Percentiles rank a stretch among this genome's conserved stretches.
These are phyloP conservation scores for Marvania coccoides DNA, from an alignment of 139 green algal genomes.

Conservation along the genomic window DNA sequence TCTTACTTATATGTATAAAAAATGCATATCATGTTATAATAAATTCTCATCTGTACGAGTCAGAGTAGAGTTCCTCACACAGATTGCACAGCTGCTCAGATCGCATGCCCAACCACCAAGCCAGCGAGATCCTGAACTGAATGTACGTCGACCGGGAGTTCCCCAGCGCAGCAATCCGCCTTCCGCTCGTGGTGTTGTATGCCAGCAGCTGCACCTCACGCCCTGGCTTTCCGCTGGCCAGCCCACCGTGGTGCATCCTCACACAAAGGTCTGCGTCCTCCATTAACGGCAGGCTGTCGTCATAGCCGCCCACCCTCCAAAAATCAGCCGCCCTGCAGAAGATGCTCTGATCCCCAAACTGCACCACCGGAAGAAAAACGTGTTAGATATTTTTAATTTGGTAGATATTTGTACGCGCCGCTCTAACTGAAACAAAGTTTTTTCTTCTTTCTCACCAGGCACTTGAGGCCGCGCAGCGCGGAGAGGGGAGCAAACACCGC, in stretches of 20 bases:
- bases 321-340: slow-evolving; percentile 56
- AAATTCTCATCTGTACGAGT: slow-evolving; percentile 31
- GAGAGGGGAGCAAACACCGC: slow-evolving; percentile 43
- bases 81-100: slow-evolving; percentile 37
- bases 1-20: neutral
- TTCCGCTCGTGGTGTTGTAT: slow-evolving; percentile 42
- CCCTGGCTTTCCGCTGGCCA: neutral
- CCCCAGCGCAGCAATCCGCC: slow-evolving; percentile 53
- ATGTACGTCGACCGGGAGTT: slow-evolving; percentile 38
- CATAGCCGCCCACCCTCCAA: slow-evolving; percentile 39
- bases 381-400: too few species aligned
- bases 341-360: slow-evolving; percentile 71
- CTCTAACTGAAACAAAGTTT: too few species aligned
- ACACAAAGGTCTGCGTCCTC: slow-evolving; percentile 74
- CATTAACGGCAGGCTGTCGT: slow-evolving; percentile 59
- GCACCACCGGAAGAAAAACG: too few species aligned
- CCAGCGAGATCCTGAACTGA: slow-evolving; percentile 36
- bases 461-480: slow-evolving; percentile 12
- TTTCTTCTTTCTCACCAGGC: too few species aligned
- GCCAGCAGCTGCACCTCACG: slow-evolving; percentile 29
- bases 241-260: slow-evolving; percentile 35
- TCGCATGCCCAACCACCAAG: slow-evolving; percentile 39
- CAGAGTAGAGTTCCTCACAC: slow-evolving; percentile 54
- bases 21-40: neutral
- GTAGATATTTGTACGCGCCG: too few species aligned